Conservation (phyloP, 345 rosid genomes). For the Gossypium sturtianum region DNA sequence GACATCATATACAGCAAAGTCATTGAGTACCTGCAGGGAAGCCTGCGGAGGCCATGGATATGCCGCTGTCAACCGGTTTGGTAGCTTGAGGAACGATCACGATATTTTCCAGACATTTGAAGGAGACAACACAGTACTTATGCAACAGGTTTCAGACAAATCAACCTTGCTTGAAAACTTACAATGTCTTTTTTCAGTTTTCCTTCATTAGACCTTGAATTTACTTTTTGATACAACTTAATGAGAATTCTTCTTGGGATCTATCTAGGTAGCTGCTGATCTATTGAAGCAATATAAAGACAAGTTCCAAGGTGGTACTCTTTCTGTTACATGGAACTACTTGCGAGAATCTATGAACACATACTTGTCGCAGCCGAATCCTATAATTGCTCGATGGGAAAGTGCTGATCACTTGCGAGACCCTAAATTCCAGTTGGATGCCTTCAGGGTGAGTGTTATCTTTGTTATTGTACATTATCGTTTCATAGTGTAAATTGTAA, state of each 20-base stretch:
- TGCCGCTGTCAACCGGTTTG: constrained; percentile 98
- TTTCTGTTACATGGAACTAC: constrained; percentile 94
- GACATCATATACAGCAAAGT: constrained; percentile 82
- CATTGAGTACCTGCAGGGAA: constrained; percentile 87
- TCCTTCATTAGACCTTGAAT: not conserved
- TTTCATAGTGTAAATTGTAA: not conserved
- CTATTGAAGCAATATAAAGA: constrained; percentile 83
- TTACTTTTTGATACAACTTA: not conserved
- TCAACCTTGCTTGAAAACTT: constrained; percentile 7
- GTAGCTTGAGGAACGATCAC: constrained; percentile 88
- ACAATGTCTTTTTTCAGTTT: constrained; percentile 10
- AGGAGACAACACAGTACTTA: constrained; percentile 76
- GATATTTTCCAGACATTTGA: constrained; percentile 42
- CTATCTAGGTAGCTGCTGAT: constrained; percentile 89
- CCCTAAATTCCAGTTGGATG: constrained; percentile 93
- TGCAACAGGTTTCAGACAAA: constrained; percentile 9
- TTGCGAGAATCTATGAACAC: constrained; percentile 86
- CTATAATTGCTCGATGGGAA: constrained; percentile 93
- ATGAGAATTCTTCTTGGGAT: constrained; percentile 10
- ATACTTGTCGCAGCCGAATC: constrained; percentile 90
- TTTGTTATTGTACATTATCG: not conserved
- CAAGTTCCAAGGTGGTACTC: constrained; percentile 88
- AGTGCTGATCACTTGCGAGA: constrained; percentile 83
- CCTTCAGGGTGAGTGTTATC: constrained; percentile 72
- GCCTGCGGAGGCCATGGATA: constrained; percentile 99